These are phyloP conservation scores for Arthrinium phaeospermum DNA, from an alignment of 2,329 filamentous ascomycete species.

Conservation along the genomic window DNA sequence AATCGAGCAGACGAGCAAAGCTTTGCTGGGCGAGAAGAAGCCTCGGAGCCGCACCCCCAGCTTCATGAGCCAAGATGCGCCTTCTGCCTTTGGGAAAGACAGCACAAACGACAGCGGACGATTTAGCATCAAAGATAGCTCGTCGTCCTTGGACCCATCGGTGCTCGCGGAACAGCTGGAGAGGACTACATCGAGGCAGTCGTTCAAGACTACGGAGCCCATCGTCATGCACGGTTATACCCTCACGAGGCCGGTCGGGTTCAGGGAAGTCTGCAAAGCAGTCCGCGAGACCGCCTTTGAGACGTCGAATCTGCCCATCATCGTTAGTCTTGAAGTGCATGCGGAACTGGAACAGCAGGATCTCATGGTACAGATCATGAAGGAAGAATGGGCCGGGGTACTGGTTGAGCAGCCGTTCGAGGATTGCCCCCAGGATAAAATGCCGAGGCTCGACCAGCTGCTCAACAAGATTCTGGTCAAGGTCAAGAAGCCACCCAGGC, in stretches of 20 bases:
- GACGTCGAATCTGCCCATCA: slow-evolving; percentile 78
- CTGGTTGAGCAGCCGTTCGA: slow-evolving; percentile 67
- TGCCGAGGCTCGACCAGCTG: slow-evolving; percentile 75
- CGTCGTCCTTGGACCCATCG: slow-evolving; percentile 24
- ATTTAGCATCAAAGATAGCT: slow-evolving; percentile 22
- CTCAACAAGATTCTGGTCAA: slow-evolving; percentile 83
- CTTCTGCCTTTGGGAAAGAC: slow-evolving; percentile 27
- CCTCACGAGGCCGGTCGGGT: slow-evolving; percentile 82
- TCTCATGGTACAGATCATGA: slow-evolving; percentile 93
- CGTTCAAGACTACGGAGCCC: slow-evolving; percentile 64
- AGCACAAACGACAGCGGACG: not conserved
- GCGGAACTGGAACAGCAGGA: slow-evolving; percentile 82
- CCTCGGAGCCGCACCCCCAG: slow-evolving; percentile 36
- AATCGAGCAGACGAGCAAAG: slow-evolving; percentile 38
- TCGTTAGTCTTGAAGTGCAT: slow-evolving; percentile 93
- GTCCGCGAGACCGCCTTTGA: slow-evolving; percentile 81
- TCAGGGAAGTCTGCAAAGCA: slow-evolving; percentile 83
- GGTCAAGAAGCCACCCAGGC: slow-evolving; percentile 63
- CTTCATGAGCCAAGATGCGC: slow-evolving; percentile 31
- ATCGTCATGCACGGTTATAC: slow-evolving; percentile 85
- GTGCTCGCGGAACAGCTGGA: slow-evolving; percentile 25
- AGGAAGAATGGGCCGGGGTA: slow-evolving; percentile 79
- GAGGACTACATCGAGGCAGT: slow-evolving; percentile 29
- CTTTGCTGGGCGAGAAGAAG: slow-evolving; percentile 38
- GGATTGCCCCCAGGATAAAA: slow-evolving; percentile 55